These are phyloP conservation scores for Lentinus tigrinus DNA, from an alignment of 768 basidiomycete species.

Conservation along the genomic window DNA sequence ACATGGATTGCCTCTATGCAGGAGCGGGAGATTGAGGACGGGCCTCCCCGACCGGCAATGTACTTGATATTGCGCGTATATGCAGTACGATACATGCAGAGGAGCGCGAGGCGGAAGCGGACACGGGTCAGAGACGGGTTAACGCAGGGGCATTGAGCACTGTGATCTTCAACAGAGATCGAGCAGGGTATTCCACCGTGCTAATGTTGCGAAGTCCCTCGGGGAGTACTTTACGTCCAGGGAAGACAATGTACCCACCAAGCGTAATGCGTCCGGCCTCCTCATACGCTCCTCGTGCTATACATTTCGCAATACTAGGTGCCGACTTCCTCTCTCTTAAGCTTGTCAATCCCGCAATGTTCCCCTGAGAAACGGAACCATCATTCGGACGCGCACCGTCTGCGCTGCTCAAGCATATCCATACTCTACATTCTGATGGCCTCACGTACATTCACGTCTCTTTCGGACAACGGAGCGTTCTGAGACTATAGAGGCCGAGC, in stretches of 20 bases:
- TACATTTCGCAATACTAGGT: conserved; percentile 48
- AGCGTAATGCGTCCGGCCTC: conserved; percentile 69
- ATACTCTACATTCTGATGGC: conserved; percentile 11
- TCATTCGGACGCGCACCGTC: conserved; percentile 65
- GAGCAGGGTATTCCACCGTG: conserved; percentile 58
- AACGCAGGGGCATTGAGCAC: too few relatives aligned
- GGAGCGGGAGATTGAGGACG: conserved; percentile 55
- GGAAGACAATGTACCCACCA: conserved; percentile 71
- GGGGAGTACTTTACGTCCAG: conserved; percentile 88
- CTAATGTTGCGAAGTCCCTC: conserved; percentile 80
- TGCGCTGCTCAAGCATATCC: not conserved
- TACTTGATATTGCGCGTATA: too few relatives aligned
- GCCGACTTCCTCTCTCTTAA: conserved; percentile 85
- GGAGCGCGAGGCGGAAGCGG: too few relatives aligned
- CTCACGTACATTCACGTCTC: too few relatives aligned
- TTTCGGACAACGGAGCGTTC: too few relatives aligned
- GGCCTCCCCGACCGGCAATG: conserved; percentile 28
- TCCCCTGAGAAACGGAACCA: conserved; percentile 66
- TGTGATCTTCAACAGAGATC: conserved; percentile 38
- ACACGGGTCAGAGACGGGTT: too few relatives aligned
- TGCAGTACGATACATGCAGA: too few relatives aligned
- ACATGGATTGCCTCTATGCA: conserved; percentile 72
- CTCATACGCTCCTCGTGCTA: not conserved
- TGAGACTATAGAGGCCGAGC: too few relatives aligned
- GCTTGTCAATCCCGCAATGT: conserved; percentile 58